These are phyloP conservation scores for Sisymbrium altissimum DNA, from an alignment of 345 rosid genomes.

Conservation along the genomic window DNA sequence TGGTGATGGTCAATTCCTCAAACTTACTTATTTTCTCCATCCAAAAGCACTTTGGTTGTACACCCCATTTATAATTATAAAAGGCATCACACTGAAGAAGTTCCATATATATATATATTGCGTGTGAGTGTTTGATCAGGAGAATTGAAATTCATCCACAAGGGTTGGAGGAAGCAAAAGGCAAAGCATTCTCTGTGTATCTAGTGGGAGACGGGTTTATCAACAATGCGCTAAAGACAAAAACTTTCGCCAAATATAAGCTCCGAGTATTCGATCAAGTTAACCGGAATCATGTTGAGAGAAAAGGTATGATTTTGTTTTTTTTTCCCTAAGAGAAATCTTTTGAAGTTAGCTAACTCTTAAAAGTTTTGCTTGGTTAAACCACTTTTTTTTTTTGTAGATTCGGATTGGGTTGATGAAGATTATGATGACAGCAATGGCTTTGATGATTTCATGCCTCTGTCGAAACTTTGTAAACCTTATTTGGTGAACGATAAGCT, in stretches of 20 bases:
- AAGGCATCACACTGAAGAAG: background rate
- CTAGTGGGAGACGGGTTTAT: slow-evolving; percentile 14
- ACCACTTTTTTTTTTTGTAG: background rate
- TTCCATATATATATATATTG: background rate
- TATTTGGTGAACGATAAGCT: slow-evolving; percentile 14
- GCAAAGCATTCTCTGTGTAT: slow-evolving; percentile 22
- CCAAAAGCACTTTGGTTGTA: background rate
- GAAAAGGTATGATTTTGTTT: background rate
- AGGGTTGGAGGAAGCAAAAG: background rate
- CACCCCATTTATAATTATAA: background rate
- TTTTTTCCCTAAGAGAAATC: background rate
- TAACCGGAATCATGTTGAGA: background rate
- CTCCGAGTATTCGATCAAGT: slow-evolving; percentile 20
- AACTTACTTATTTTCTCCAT: background rate
- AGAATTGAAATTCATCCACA: slow-evolving; percentile 17
- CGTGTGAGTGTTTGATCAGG: slow-evolving; percentile 8
- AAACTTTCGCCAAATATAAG: slow-evolving; percentile 1
- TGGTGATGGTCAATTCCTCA: background rate
- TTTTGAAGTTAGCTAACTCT: background rate
- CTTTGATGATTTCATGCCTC: slow-evolving; percentile 16
- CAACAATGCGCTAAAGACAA: background rate
- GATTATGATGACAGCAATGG: background rate
- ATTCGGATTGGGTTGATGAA: background rate
- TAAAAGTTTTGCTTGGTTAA: background rate
- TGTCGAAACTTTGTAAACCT: slow-evolving; percentile 14